A percentile compares a stretch with the other conserved stretches of the same genome.
These are phyloP conservation scores for Ophiorrhiza pumila DNA, from an alignment of 257 asterid species.

Conservation along the genomic window DNA sequence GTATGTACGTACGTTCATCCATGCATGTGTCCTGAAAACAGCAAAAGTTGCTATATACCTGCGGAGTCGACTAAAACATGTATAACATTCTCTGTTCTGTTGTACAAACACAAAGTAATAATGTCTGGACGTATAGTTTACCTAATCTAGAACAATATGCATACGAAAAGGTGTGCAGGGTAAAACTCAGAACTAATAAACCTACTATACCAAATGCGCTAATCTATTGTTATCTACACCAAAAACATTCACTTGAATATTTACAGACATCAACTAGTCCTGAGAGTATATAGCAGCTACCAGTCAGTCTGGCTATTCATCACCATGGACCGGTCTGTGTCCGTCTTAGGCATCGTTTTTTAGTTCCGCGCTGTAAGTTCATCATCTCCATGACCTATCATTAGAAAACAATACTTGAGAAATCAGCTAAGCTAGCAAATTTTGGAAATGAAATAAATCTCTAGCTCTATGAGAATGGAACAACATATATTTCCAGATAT, in stretches of 20 bases:
- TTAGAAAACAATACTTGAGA: not conserved
- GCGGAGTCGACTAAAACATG: not conserved
- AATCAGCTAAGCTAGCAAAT: not conserved
- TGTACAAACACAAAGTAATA: not conserved
- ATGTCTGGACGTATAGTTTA: not conserved
- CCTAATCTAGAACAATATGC: not conserved
- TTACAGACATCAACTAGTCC: constrained; percentile 12
- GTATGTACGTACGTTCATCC: not conserved
- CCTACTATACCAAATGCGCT: not conserved
- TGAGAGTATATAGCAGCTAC: not conserved
- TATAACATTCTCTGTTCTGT: not conserved
- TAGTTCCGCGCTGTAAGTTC: constrained; percentile 46
- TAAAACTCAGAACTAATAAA: not conserved
- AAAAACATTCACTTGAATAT: constrained; percentile 13
- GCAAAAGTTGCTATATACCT: not conserved
- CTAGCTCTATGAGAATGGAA: not conserved
- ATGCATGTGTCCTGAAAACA: not conserved
- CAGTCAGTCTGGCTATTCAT: not conserved
- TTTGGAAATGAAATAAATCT: not conserved
- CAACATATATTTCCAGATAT: not conserved
- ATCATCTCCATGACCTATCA: constrained; percentile 67
- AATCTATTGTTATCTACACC: not conserved
- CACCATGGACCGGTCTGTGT: constrained; percentile 89
- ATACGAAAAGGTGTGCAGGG: not conserved
- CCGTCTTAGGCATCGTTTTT: constrained; percentile 77